These are phyloP conservation scores for Neocallimastix lanati DNA, from an alignment of 192 early-diverging fungal species.

Conservation along the genomic window DNA sequence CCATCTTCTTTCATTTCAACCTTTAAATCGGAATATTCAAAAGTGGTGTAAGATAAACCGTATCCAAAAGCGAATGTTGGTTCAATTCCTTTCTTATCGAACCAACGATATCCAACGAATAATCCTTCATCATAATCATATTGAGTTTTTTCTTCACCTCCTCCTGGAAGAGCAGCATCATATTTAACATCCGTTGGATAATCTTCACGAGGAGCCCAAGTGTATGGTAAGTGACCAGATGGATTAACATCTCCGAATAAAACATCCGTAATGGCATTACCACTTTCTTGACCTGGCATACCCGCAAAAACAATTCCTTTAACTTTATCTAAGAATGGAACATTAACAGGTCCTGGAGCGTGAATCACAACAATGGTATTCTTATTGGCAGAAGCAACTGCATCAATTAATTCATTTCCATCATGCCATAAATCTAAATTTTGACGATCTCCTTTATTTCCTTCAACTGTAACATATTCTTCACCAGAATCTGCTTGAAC, in stretches of 20 bases:
- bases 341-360: conserved; percentile 29
- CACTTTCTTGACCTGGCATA: conserved; percentile 46
- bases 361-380: conserved; percentile 22
- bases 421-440: conserved; percentile 13
- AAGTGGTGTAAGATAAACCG: no score
- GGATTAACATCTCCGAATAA: conserved; percentile 49
- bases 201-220: not conserved
- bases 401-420: conserved; percentile 13
- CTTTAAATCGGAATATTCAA: no score
- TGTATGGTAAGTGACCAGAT: conserved; percentile 43
- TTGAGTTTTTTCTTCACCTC: no score
- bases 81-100: no score
- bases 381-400: conserved; percentile 13
- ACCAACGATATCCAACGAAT: no score
- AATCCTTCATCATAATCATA: no score
- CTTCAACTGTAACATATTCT: not conserved
- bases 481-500: conserved; percentile 1
- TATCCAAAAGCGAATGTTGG: no score
- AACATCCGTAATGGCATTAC: conserved; percentile 47
- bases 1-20: no score
- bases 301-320: conserved; percentile 28
- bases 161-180: no score
- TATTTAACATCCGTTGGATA: no score
- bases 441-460: conserved; percentile 7
- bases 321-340: conserved; percentile 17